These are phyloP conservation scores for Alternaria sp. DNA, from an alignment of 2,329 filamentous ascomycete genomes.

Conservation along the genomic window DNA sequence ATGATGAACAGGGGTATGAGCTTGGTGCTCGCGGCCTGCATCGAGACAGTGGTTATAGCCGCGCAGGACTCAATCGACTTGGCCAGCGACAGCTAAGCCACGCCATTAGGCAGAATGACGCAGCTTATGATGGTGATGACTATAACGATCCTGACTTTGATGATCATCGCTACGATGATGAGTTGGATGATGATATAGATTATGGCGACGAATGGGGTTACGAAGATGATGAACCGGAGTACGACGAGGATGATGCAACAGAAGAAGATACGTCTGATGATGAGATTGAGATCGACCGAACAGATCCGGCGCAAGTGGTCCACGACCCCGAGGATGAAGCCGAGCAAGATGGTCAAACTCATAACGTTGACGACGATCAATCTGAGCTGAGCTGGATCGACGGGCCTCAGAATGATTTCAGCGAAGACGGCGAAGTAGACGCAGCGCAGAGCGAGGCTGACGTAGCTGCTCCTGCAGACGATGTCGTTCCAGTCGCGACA, in stretches of 20 bases:
- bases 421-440: not conserved
- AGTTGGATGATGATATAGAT: not conserved
- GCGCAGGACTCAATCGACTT: slow-evolving; percentile 2
- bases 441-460: not conserved
- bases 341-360: not conserved
- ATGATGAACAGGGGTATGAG: slow-evolving; percentile 17
- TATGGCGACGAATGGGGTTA: not conserved
- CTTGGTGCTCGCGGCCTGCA: slow-evolving; percentile 6
- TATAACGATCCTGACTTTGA: not conserved
- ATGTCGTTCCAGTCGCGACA: not conserved
- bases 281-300: not conserved
- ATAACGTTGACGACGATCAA: not conserved
- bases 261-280: not conserved
- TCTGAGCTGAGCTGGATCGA: not conserved
- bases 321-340: not conserved
- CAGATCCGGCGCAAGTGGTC: not conserved
- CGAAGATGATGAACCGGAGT: not conserved
- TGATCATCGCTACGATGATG: not conserved
- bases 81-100: not conserved
- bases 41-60: slow-evolving; percentile 6
- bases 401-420: not conserved
- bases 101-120: not conserved
- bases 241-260: not conserved
- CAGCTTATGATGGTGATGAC: not conserved
- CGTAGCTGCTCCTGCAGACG: not conserved